Conservation (phyloP, 768 basidiomycete genomes). For the Tricholoma hemisulphureum region DNA sequence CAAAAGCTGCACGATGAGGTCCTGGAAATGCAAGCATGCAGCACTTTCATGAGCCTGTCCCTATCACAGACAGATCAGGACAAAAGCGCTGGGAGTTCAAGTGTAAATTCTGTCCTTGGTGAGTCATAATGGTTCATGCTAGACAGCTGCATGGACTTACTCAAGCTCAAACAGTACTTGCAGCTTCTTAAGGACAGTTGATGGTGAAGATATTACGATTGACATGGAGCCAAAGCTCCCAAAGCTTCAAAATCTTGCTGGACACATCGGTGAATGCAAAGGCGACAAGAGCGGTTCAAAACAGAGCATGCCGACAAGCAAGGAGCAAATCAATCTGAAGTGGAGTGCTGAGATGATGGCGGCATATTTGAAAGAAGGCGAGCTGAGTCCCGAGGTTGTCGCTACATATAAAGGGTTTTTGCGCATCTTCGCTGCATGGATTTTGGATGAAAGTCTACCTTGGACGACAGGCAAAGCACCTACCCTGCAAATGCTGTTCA, state of each 20-base stretch:
- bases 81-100: conserved; percentile 15
- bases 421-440: too few species aligned
- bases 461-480: too few species aligned
- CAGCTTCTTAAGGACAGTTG: neutral
- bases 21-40: conserved; percentile 18
- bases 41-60: conserved; percentile 15
- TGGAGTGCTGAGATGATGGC: conserved; percentile 27
- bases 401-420: too few species aligned
- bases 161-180: neutral
- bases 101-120: conserved; percentile 14
- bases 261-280: conserved; percentile 11
- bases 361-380: too few species aligned
- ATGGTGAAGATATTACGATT: conserved; percentile 1
- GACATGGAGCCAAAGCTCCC: conserved; percentile 20
- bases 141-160: neutral
- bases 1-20: conserved; percentile 13
- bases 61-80: conserved; percentile 4
- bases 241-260: conserved; percentile 25
- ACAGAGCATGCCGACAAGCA: neutral
- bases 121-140: neutral
- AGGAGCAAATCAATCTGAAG: conserved; percentile 12
- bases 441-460: too few species aligned
- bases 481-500: too few species aligned
- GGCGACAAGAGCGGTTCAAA: neutral
- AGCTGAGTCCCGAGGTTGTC: too few species aligned